Evolutionary conservation across 768 basidiomycete species (phyloP).

Genomic region (Xerocomellus intermedius): DNA sequence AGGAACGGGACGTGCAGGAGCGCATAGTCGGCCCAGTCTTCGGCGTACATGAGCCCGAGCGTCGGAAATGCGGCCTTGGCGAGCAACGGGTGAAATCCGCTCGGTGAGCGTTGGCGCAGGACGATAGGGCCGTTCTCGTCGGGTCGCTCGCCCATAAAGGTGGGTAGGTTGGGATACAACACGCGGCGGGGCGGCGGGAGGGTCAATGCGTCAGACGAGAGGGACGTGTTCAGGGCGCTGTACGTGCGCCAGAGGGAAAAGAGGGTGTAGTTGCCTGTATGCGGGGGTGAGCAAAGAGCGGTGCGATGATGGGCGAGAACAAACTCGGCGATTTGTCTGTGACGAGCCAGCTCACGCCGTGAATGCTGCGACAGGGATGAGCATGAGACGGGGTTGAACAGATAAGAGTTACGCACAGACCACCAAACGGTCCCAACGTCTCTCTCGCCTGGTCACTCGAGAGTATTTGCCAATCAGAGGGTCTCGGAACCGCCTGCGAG

Average conservation of each 20-base stretch:
- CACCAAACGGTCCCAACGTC: conserved; percentile 51
- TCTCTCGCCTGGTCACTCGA: conserved; percentile 48
- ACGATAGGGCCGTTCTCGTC: conserved; percentile 35
- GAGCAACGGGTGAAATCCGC: conserved; percentile 71
- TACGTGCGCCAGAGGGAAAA: conserved; percentile 79
- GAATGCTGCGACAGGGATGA: conserved; percentile 42
- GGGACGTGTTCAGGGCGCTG: conserved; percentile 53
- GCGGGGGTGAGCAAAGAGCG: conserved; percentile 1
- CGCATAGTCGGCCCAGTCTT: conserved; percentile 78
- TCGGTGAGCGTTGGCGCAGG: conserved; percentile 45
- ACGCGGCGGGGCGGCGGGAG: conserved; percentile 71
- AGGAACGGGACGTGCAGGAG: conserved; percentile 68
- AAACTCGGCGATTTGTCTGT: conserved; percentile 51
- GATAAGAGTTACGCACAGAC: conserved; percentile 39
- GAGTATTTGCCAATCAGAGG: conserved; percentile 60
- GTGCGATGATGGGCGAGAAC: conserved; percentile 19
- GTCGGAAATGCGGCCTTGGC: conserved; percentile 73
- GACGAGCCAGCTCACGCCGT: conserved; percentile 69
- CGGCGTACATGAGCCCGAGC: conserved; percentile 60
- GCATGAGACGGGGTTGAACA: neutral
- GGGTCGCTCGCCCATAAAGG: conserved; percentile 46
- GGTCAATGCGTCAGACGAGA: conserved; percentile 45
- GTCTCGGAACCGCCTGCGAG: conserved; percentile 39
- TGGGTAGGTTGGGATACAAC: conserved; percentile 67
- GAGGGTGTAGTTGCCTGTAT: conserved; percentile 62